Percentiles rank a stretch among this genome's conserved stretches.
phyloP scores from a whole-genome alignment of 805 yeast species.

The Ogataea glucozyma region DNA sequence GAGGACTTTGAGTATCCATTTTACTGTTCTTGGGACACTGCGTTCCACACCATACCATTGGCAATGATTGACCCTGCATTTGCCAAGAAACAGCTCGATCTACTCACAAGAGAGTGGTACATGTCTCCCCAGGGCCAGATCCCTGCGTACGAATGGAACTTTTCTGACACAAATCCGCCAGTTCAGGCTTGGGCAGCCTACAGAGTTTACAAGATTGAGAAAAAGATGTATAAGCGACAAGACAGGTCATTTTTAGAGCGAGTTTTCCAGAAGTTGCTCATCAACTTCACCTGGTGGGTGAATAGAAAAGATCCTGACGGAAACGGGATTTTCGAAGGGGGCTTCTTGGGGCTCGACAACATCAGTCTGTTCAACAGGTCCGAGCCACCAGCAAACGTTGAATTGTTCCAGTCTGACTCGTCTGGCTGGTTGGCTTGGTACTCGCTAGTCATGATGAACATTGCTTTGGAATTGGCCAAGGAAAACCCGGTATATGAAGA shows the following conservation, averaged over 20 bases:
- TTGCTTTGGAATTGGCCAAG: conserved; percentile 86
- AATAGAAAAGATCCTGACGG: conserved; percentile 86
- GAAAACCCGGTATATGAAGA: conserved; percentile 86
- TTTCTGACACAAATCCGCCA: conserved; percentile 94
- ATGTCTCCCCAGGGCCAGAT: conserved; percentile 98
- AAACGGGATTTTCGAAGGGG: conserved; percentile 90
- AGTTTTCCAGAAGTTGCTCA: conserved; percentile 86
- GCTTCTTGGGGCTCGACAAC: conserved; percentile 88
- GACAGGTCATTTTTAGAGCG: conserved; percentile 84
- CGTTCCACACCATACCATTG: conserved; percentile 89
- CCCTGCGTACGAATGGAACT: conserved; percentile 97
- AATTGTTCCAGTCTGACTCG: conserved; percentile 88
- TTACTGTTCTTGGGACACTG: conserved; percentile 96
- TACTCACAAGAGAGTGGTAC: conserved; percentile 91
- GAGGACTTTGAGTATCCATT: conserved; percentile 97
- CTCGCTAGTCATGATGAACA: conserved; percentile 85
- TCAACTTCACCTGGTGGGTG: conserved; percentile 98
- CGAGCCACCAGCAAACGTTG: conserved; percentile 94
- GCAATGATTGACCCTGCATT: conserved; percentile 93
- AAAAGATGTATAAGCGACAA: conserved; percentile 78
- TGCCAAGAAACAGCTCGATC: conserved; percentile 84
- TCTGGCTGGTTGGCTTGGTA: conserved; percentile 99
- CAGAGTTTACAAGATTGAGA: conserved; percentile 82
- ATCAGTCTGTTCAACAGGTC: conserved; percentile 91
- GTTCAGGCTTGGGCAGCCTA: conserved; percentile 96